These are phyloP conservation scores for Eimeria sp. DNA, from an alignment of 169 alveolate species.

Conservation along the genomic window DNA sequence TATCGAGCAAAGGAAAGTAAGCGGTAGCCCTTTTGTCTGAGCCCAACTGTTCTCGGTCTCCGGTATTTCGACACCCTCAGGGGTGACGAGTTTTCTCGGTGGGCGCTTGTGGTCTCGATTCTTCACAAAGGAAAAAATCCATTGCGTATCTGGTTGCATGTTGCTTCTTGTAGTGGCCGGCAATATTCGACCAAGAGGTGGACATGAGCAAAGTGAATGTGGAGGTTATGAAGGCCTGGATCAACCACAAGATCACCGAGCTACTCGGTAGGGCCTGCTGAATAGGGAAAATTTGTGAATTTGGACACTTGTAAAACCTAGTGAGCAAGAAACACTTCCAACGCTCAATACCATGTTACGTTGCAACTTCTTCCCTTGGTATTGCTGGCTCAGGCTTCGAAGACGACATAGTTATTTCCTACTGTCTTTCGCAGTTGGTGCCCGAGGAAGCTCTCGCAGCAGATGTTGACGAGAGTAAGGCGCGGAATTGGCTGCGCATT, in stretches of 20 bases:
- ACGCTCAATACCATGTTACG: not conserved
- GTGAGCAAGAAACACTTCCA: not conserved
- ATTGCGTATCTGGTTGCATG: not conserved
- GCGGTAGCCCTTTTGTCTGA: not conserved
- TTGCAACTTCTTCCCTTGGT: not conserved
- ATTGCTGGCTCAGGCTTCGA: slow-evolving; percentile 72
- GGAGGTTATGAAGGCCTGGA: slow-evolving; percentile 85
- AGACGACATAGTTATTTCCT: slow-evolving; percentile 84
- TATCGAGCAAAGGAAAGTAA: slow-evolving; percentile 74
- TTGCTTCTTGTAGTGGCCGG: slow-evolving; percentile 83
- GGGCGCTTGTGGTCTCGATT: not conserved
- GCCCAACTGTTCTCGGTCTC: not conserved
- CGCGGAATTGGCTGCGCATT: not conserved
- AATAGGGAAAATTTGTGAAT: not conserved
- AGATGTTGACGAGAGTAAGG: slow-evolving; percentile 75
- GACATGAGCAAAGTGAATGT: slow-evolving; percentile 84
- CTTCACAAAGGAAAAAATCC: not conserved
- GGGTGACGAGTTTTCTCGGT: not conserved
- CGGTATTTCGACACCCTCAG: not conserved
- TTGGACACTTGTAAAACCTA: not conserved
- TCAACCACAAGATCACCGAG: slow-evolving; percentile 81
- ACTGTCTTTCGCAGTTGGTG: slow-evolving; percentile 81
- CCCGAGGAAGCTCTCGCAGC: slow-evolving; percentile 83
- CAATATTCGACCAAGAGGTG: slow-evolving; percentile 76
- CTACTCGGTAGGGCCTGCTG: slow-evolving; percentile 72